phyloP scores from a whole-genome alignment of 495 filamentous ascomycete genomes.

The Parathielavia appendiculata region DNA sequence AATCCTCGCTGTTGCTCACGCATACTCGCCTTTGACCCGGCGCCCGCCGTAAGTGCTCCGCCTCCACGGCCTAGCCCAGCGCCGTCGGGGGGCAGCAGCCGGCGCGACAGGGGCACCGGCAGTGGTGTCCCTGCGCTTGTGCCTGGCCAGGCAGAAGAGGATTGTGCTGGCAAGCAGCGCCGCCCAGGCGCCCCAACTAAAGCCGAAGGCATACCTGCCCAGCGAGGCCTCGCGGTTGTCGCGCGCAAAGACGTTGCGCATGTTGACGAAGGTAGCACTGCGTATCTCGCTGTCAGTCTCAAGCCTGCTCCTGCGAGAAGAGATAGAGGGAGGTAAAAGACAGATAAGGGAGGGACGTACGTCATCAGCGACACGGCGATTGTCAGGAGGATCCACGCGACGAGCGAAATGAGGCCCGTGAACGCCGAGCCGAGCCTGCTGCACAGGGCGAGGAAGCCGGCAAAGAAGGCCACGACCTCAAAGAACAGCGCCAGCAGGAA shows the following conservation, averaged over 20 bases:
- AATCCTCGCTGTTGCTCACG: too few relatives aligned
- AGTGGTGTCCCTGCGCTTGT: constrained; percentile 8
- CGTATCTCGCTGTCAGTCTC: not conserved
- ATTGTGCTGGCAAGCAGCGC: constrained; percentile 65
- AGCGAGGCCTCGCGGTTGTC: constrained; percentile 55
- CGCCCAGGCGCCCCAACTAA: constrained; percentile 76
- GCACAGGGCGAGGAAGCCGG: constrained; percentile 48
- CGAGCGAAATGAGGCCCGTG: constrained; percentile 33
- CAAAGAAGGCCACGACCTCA: constrained; percentile 50
- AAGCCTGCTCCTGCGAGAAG: too few relatives aligned
- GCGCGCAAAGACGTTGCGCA: constrained; percentile 61
- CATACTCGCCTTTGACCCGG: constrained; percentile 62
- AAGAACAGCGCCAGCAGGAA: constrained; percentile 66
- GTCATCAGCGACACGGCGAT: constrained; percentile 51
- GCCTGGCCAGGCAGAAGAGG: constrained; percentile 58
- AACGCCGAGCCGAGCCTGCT: constrained; percentile 46
- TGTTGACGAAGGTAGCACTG: constrained; percentile 63
- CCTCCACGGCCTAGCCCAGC: constrained; percentile 26
- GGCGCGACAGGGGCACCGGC: not conserved
- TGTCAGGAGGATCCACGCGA: constrained; percentile 43
- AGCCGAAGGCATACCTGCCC: constrained; percentile 72
- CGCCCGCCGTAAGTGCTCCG: constrained; percentile 47
- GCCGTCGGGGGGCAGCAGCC: not conserved
- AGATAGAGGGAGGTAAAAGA: constrained; percentile 2
- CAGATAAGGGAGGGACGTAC: constrained; percentile 34